Percentiles rank a stretch among this genome's conserved stretches.
Evolutionary conservation across 805 yeast genomes (phyloP).

Genomic region (Kodamaea neixiangensis): DNA sequence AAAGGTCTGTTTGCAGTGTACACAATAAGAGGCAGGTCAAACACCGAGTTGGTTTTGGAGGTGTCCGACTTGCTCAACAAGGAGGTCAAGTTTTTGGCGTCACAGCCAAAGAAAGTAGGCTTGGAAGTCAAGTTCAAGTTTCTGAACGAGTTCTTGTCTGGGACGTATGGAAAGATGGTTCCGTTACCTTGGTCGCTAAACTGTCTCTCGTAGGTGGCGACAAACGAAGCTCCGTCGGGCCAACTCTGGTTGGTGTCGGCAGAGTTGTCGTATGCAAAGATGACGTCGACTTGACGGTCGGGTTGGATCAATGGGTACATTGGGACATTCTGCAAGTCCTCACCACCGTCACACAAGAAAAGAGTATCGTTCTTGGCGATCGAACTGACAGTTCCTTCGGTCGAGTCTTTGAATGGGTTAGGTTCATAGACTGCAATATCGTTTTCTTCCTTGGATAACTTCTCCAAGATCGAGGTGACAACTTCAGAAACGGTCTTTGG

Average conservation of each 20-base stretch:
- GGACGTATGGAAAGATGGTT: conserved; percentile 29
- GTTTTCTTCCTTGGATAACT: conserved; percentile 47
- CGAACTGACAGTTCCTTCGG: conserved; percentile 29
- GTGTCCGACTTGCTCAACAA: conserved; percentile 12
- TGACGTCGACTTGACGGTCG: conserved; percentile 59
- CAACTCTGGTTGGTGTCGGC: conserved; percentile 61
- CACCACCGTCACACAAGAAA: conserved; percentile 77
- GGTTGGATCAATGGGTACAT: conserved; percentile 63
- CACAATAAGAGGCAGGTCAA: conserved; percentile 27
- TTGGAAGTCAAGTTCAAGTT: conserved; percentile 31
- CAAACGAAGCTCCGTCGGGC: conserved; percentile 70
- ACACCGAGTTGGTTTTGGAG: conserved; percentile 9
- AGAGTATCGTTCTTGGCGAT: conserved; percentile 46
- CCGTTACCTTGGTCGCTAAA: conserved; percentile 34
- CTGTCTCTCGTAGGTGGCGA: conserved; percentile 59
- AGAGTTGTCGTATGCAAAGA: conserved; percentile 67
- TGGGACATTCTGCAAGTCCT: conserved; percentile 73
- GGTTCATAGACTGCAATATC: conserved; percentile 25
- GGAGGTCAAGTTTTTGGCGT: conserved; percentile 25
- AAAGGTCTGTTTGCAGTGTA: conserved; percentile 35
- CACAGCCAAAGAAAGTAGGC: conserved; percentile 31
- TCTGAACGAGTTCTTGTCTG: conserved; percentile 23
- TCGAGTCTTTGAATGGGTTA: conserved; percentile 45
- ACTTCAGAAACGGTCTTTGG: conserved; percentile 21
- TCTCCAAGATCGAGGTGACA: conserved; percentile 23